A percentile compares a stretch with the other conserved stretches of the same genome.
These are phyloP conservation scores for Paecilomyces formosus DNA, from an alignment of 2,329 filamentous ascomycete species.

Conservation along the genomic window DNA sequence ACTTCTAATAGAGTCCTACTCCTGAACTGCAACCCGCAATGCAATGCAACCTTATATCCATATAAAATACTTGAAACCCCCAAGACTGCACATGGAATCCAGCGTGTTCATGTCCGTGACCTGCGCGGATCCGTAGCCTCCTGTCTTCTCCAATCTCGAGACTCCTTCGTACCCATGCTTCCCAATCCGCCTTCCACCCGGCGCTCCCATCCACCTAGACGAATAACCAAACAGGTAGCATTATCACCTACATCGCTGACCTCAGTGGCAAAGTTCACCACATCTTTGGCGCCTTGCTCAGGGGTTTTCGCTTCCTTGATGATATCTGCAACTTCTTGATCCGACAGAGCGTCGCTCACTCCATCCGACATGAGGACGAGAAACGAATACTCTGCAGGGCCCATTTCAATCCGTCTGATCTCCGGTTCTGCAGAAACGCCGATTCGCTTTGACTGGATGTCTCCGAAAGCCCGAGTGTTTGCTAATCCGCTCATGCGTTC, in stretches of 20 bases:
- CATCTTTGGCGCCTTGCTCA: constrained; percentile 69
- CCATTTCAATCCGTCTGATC: constrained; percentile 68
- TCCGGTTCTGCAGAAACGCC: constrained; percentile 94
- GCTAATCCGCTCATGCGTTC: constrained; percentile 89
- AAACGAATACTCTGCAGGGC: constrained; percentile 80
- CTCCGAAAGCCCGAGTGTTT: constrained; percentile 90
- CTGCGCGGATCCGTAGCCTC: constrained; percentile 78
- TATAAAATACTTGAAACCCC: constrained; percentile 11
- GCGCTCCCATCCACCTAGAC: constrained; percentile 59
- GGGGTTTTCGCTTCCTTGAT: constrained; percentile 90
- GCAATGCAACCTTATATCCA: neutral
- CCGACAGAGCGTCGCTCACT: constrained; percentile 73
- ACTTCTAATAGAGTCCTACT: neutral
- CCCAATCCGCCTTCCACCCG: constrained; percentile 72
- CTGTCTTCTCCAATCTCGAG: constrained; percentile 70
- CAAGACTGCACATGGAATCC: constrained; percentile 2
- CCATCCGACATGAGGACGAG: constrained; percentile 84
- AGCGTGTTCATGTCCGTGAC: constrained; percentile 42
- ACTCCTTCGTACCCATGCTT: constrained; percentile 85
- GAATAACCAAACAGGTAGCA: constrained; percentile 56
- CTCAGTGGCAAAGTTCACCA: constrained; percentile 85
- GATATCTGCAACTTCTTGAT: constrained; percentile 95
- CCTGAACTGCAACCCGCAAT: neutral
- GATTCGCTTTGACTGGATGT: constrained; percentile 83
- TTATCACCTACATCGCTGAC: constrained; percentile 61